These are phyloP conservation scores for Ceratobasidium sp. DNA, from an alignment of 1,284 basidiomycete species.

Conservation along the genomic window DNA sequence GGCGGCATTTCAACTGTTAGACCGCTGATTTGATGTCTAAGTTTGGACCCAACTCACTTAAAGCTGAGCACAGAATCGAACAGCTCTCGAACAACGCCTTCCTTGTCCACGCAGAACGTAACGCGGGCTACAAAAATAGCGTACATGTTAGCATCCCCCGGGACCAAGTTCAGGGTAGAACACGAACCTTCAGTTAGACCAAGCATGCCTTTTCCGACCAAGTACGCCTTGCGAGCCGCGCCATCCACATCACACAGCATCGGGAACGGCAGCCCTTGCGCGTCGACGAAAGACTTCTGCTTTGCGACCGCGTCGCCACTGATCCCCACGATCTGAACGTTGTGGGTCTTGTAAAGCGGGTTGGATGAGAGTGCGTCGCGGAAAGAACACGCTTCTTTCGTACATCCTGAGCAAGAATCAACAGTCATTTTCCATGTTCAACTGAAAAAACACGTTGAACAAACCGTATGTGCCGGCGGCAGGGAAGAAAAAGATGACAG, in stretches of 20 bases:
- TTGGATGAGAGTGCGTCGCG: conserved; percentile 79
- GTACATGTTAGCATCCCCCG: background rate
- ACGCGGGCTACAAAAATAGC: conserved; percentile 64
- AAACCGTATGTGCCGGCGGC: conserved; percentile 65
- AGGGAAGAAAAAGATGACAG: conserved; percentile 82
- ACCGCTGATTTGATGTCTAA: background rate
- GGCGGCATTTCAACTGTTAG: conserved; percentile 2
- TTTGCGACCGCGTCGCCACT: conserved; percentile 77
- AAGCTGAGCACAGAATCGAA: conserved; percentile 72
- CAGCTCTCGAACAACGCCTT: conserved; percentile 73
- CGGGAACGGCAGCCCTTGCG: conserved; percentile 80
- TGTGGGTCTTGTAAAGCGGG: conserved; percentile 73
- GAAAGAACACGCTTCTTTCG: conserved; percentile 82
- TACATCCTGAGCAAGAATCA: conserved; percentile 71
- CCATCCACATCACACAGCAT: conserved; percentile 78
- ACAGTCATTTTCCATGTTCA: background rate
- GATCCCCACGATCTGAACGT: conserved; percentile 77
- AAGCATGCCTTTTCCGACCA: conserved; percentile 73
- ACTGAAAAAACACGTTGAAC: conserved; percentile 25
- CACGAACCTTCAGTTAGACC: conserved; percentile 68
- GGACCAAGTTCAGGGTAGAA: background rate
- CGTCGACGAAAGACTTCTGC: conserved; percentile 79
- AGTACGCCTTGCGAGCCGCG: conserved; percentile 72
- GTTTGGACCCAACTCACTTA: conserved; percentile 50
- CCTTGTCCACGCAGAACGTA: conserved; percentile 80